phyloP scores from a whole-genome alignment of 768 basidiomycete genomes.

The Panus rudis region DNA sequence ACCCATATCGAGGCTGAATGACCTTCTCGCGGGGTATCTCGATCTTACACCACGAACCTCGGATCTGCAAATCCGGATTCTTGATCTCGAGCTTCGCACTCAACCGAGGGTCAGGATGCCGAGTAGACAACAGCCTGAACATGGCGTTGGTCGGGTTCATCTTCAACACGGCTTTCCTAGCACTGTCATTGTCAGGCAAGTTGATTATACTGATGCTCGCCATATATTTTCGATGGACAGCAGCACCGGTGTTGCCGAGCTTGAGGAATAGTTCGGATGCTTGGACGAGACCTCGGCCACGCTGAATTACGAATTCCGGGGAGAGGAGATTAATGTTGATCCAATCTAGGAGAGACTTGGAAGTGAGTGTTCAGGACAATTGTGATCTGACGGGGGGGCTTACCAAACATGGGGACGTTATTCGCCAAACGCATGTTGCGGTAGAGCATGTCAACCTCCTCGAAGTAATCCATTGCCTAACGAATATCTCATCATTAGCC shows the following conservation, averaged over 20 bases:
- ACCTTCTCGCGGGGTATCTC: slow-evolving; percentile 20
- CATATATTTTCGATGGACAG: slow-evolving; percentile 22
- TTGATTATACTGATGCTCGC: not conserved
- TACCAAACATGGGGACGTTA: slow-evolving; percentile 7
- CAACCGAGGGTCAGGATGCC: slow-evolving; percentile 13
- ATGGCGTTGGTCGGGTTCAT: not conserved
- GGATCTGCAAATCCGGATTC: slow-evolving; percentile 20
- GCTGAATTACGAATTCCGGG: slow-evolving; percentile 23
- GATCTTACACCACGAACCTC: slow-evolving; percentile 31
- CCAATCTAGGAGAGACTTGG: slow-evolving; percentile 13
- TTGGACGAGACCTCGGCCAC: slow-evolving; percentile 17
- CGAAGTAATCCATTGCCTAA: slow-evolving; percentile 26
- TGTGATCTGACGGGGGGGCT: slow-evolving; percentile 4
- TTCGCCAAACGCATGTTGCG: slow-evolving; percentile 12
- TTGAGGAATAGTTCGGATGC: slow-evolving; percentile 22
- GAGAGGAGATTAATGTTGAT: slow-evolving; percentile 20
- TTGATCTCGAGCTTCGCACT: slow-evolving; percentile 6
- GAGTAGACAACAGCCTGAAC: not conserved
- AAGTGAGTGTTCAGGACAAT: slow-evolving; percentile 4
- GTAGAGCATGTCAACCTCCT: slow-evolving; percentile 22
- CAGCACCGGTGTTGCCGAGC: slow-evolving; percentile 30
- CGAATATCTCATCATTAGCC: not conserved
- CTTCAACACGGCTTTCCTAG: slow-evolving; percentile 3
- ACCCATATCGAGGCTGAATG: slow-evolving; percentile 20
- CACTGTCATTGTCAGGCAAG: not conserved